Base-by-base conservation (phyloP, 495 filamentous ascomycete species). In the Penicillium pulvis region DNA sequence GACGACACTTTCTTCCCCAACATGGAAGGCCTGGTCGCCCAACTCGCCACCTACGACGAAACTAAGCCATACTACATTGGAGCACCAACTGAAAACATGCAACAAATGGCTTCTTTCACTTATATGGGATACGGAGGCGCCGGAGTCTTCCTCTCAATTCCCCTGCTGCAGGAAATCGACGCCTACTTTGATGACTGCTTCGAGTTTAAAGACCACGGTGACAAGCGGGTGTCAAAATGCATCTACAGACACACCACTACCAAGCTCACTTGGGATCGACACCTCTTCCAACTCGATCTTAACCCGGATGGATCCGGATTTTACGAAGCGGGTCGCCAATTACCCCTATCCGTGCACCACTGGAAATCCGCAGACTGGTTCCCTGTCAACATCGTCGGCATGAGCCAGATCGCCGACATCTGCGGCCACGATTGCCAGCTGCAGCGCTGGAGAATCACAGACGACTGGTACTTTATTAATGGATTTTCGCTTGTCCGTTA, bases 1-100 rank as follows among this genome's bases (percentile, higher is more conserved):
- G 84, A 86, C 67, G 84, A 86, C 66, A 85, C 84, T 16, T 83
- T 83, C 61, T 79, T 82, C 60, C 73, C 77, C 0, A 74, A 67
- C 16, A 64, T 81, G 54, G 60, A 55, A 8, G 56, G 66, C 23
- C 66, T 83, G 0, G 56, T 76, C 16, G 35, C 61, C 4, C 69
- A 61, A 31, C 63, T 83, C 0, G 23, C 35, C 3, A 47, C 56
- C 19, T 77, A 76, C 61, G 68, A 80, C 39, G 51, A 68, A 14
- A 50, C 30, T 0, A 60, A 72, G 43, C 65, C 66, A 8, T 68
- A 71, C 48, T 82, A 81, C 51, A 68, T 82, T 24, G 78, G 81
- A 30, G 65, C 75, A 43, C 74, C 80, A 16, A 76, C 76, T 20
- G 77, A 79, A 55, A 71, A 69, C 24, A 46, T 74, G 46, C 55